Evolutionary conservation across 805 yeast species (phyloP), one percentile per base, ranked within the genome.

Genomic region (Yueomyces sp.): DNA sequence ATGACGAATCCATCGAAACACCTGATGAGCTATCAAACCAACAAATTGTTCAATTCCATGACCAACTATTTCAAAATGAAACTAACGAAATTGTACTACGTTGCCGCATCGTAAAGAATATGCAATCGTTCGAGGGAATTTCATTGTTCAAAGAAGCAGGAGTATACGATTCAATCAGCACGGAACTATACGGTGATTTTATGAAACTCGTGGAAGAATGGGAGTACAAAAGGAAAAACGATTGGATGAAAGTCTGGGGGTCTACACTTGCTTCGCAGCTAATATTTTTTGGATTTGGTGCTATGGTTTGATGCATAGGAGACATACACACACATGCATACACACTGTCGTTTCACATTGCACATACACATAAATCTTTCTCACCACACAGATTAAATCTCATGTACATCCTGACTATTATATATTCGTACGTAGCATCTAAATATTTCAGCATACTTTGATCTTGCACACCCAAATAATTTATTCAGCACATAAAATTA

Each of bases 261-360:
- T 76, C 76, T 44, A 68, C 78, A 2, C 59, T 77, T 36, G 77
- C 80, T 5, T 73, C 80, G 33, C 83, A 77, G 51, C 56, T 77
- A 40, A 56, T 77, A 34, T 63, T 77, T 33, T 66, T 76, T 38
- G 83, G 83, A 1, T 62, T 77, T 37, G 81, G 81, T 6, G 80
- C 75, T 2, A 68, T 76, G 59, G 79, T 74, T 4, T 73, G 56
- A 53, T 19, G 19, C 19, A 19, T 19, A 2, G 19, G 19, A 19
- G 19, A 19, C 19, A 34, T 8, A 37, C 11, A 6, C 19, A 19
- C 19, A 19, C 19, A 19, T 19, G 26, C 29, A 43, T 30, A 19
- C 19, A 19, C 19, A 19, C 19, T 19, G 19, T 19, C 19, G 19
- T 19, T 19, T 19, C 19, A 19, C 19, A 19, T 19, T 19, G 19